Evolutionary conservation across 768 basidiomycete species (phyloP).

Genomic region (Russula compacta): DNA sequence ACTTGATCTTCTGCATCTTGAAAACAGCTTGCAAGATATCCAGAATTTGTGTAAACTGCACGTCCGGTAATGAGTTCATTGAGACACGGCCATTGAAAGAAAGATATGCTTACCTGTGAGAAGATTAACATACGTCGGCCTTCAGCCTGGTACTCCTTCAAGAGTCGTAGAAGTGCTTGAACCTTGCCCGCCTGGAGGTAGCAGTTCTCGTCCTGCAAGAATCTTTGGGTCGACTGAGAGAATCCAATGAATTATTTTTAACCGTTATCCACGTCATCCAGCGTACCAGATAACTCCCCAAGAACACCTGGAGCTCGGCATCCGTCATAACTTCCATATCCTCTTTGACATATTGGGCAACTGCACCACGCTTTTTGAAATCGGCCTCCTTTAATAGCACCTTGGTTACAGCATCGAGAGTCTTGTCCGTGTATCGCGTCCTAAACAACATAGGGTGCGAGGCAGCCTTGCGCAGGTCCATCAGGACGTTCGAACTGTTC

Average conservation of each 20-base stretch:
- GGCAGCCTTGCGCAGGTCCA: slow-evolving; percentile 95
- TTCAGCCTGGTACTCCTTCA: slow-evolving; percentile 56
- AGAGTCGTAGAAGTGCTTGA: slow-evolving; percentile 56
- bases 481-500: slow-evolving; percentile 88
- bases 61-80: background rate
- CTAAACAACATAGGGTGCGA: slow-evolving; percentile 97
- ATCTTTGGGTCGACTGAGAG: slow-evolving; percentile 61
- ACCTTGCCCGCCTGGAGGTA: slow-evolving; percentile 89
- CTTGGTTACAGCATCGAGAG: slow-evolving; percentile 64
- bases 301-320: slow-evolving; percentile 85
- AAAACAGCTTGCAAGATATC: slow-evolving; percentile 86
- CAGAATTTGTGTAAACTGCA: slow-evolving; percentile 88
- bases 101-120: slow-evolving; percentile 59
- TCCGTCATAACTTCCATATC: slow-evolving; percentile 99
- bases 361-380: slow-evolving; percentile 73
- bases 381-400: slow-evolving; percentile 85
- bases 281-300: slow-evolving; percentile 74
- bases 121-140: slow-evolving; percentile 85
- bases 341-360: slow-evolving; percentile 84
- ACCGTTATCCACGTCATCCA: background rate
- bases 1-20: slow-evolving; percentile 60
- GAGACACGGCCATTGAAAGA: background rate
- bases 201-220: slow-evolving; percentile 60
- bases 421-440: slow-evolving; percentile 68
- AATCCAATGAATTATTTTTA: background rate